phyloP scores from a whole-genome alignment of 345 rosid genomes.

The Kernera saxatilis region DNA sequence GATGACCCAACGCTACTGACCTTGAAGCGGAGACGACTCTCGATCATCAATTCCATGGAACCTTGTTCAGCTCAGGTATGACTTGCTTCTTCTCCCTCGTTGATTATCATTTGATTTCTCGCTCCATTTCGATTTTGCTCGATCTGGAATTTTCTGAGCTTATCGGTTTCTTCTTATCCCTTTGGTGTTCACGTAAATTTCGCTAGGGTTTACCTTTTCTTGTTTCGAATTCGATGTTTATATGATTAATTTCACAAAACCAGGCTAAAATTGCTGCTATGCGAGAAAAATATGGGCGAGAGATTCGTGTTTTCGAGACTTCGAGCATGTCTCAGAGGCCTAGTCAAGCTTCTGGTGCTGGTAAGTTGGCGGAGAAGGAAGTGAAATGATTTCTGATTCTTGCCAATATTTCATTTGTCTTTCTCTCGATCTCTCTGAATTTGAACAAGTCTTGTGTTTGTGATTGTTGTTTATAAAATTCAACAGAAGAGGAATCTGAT shows the following conservation, averaged over 20 bases:
- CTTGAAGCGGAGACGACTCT: constrained; percentile 69
- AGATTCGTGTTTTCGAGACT: constrained; percentile 76
- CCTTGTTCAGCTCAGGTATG: constrained; percentile 61
- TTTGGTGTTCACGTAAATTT: neutral
- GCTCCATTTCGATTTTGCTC: neutral
- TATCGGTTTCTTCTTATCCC: neutral
- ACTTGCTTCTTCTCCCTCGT: neutral
- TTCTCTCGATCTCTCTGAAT: neutral
- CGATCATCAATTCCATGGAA: constrained; percentile 58
- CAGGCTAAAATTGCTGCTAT: constrained; percentile 60
- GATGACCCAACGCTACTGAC: constrained; percentile 42
- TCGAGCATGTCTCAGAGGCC: constrained; percentile 31
- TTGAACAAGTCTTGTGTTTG: neutral
- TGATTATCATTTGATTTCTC: neutral
- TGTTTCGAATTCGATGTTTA: constrained; percentile 9
- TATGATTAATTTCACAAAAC: constrained; percentile 16
- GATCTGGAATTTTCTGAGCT: neutral
- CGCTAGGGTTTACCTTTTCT: neutral
- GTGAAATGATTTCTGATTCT: neutral
- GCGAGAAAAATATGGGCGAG: constrained; percentile 70
- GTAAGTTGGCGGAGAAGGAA: constrained; percentile 22
- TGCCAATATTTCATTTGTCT: neutral
- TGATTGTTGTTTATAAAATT: constrained; percentile 1
- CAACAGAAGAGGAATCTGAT: constrained; percentile 61
- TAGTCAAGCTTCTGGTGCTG: constrained; percentile 38